Percentiles rank a stretch among this genome's conserved stretches.
These are phyloP conservation scores for Sanghuangporus sanghuang DNA, from an alignment of 1,284 basidiomycete genomes.

Conservation along the genomic window DNA sequence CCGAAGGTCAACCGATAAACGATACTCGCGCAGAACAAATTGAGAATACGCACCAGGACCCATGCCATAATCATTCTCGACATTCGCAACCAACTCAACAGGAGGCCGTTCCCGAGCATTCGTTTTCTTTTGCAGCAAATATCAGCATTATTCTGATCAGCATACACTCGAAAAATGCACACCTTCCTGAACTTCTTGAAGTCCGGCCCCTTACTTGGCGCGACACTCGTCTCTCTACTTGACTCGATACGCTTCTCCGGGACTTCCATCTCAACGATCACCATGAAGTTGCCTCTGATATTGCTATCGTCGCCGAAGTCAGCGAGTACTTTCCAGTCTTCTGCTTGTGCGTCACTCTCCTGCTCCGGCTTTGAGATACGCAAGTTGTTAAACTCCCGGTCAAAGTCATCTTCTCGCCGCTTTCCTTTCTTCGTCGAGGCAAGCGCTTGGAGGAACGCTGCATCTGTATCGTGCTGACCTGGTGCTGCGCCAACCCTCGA, in stretches of 20 bases:
- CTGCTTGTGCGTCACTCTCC: constrained; percentile 34
- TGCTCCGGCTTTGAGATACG: constrained; percentile 69
- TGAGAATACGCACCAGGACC: constrained; percentile 39
- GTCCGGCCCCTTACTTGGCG: constrained; percentile 58
- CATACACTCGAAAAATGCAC: constrained; percentile 17
- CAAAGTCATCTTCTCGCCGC: constrained; percentile 67
- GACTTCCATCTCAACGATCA: constrained; percentile 69
- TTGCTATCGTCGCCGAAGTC: constrained; percentile 68
- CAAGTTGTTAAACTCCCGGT: constrained; percentile 80
- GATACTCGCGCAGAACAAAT: background rate
- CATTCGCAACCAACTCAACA: constrained; percentile 48
- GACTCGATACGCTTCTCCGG: constrained; percentile 25
- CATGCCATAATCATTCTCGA: constrained; percentile 52
- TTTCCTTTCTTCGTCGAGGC: constrained; percentile 72
- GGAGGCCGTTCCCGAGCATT: constrained; percentile 29
- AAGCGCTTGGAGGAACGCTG: constrained; percentile 64
- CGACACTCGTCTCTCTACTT: constrained; percentile 20
- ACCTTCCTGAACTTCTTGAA: constrained; percentile 89
- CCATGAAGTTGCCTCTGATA: constrained; percentile 81
- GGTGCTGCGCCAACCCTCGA: constrained; percentile 33
- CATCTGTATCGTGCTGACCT: constrained; percentile 59
- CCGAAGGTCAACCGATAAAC: background rate
- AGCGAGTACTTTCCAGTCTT: constrained; percentile 61
- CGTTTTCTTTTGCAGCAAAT: constrained; percentile 26
- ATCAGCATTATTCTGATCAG: background rate